A percentile compares a stretch with the other conserved stretches of the same genome.
phyloP scores from a whole-genome alignment of 75 land plant genomes.

The Cupressus sempervirens region DNA sequence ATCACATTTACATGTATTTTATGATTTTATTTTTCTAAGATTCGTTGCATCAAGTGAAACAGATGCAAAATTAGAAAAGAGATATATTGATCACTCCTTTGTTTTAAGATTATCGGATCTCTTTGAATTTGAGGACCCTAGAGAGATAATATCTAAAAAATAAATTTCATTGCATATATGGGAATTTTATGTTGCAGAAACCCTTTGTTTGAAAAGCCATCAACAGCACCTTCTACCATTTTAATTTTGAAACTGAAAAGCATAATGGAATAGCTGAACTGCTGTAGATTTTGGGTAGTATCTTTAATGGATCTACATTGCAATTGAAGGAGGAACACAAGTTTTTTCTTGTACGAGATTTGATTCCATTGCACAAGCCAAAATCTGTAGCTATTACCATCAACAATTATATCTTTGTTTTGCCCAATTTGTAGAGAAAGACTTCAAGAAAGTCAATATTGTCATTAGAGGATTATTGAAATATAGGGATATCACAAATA shows the following conservation, averaged over 20 bases:
- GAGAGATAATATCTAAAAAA: conserved; percentile 89
- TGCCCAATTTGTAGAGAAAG: conserved; percentile 91
- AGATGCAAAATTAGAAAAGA: conserved; percentile 84
- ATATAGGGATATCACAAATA: conserved; percentile 85
- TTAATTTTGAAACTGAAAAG: conserved; percentile 89
- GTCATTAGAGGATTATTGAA: conserved; percentile 83
- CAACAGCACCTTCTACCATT: conserved; percentile 83
- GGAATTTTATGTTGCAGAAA: conserved; percentile 85
- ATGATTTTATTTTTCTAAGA: conserved; percentile 76
- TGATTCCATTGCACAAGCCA: conserved; percentile 87
- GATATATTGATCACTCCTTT: conserved; percentile 87
- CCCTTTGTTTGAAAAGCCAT: conserved; percentile 86
- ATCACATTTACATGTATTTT: conserved; percentile 80
- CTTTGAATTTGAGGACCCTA: conserved; percentile 87
- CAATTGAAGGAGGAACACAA: conserved; percentile 91
- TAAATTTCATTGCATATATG: conserved; percentile 79
- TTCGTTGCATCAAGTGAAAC: conserved; percentile 79
- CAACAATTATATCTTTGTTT: conserved; percentile 86
- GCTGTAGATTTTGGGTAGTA: conserved; percentile 85
- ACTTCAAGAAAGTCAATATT: conserved; percentile 80
- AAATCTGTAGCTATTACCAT: conserved; percentile 75
- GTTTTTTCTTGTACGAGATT: conserved; percentile 66
- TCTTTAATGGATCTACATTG: conserved; percentile 86
- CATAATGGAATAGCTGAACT: conserved; percentile 95
- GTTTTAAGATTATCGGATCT: conserved; percentile 72